Base-by-base conservation (phyloP, 2,329 filamentous ascomycete genomes). In the Fusarium oligoseptatum region DNA sequence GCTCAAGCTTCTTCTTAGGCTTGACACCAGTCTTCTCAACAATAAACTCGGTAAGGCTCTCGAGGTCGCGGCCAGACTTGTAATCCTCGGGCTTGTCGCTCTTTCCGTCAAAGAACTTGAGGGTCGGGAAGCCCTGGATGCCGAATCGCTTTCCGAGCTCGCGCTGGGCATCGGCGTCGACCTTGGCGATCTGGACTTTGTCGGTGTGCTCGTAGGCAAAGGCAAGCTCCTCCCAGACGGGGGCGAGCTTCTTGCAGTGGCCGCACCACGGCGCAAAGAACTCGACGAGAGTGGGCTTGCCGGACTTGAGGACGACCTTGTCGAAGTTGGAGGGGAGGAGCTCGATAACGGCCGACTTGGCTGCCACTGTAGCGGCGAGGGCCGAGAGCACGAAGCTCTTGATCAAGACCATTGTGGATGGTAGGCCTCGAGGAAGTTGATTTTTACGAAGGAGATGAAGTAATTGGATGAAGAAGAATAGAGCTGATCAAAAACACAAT, bases 231-330 rank as follows among this genome's bases (percentile, higher is more conserved):
- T 99, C 97, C 85, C 97, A 99, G 69, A 97, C 88, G 60, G 97
- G 97, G 17, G 97, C 97, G 37, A 99, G 93, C 81, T 87, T 97
- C 90, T 98, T 98, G 94, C 97, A 99, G 89, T 99, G 97, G 36
- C 97, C 97, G 82, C 97, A 99, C 97, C 97, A 99, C 27, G 96
- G 95, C 37, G 97, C 97, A 82, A 97, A 98, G 90, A 99, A 99
- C 84, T 98, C 95, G 79, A 98, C 95, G 29, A 99, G 92, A 0
- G 97, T 95, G 50, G 97, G 96, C 88, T 97, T 98, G 84, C 95
- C 95, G 55, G 94, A 96, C 83, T 97, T 91, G 70, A 98, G 89
- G 74, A 98, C 95, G 65, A 98, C 88, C 57, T 92, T 87, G 87
- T 98, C 96, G 83, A 99, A 99, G 88, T 98, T 99, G 79, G 88